phyloP scores from a whole-genome alignment of 805 yeast species.

The Kodamaea neixiangensis region DNA sequence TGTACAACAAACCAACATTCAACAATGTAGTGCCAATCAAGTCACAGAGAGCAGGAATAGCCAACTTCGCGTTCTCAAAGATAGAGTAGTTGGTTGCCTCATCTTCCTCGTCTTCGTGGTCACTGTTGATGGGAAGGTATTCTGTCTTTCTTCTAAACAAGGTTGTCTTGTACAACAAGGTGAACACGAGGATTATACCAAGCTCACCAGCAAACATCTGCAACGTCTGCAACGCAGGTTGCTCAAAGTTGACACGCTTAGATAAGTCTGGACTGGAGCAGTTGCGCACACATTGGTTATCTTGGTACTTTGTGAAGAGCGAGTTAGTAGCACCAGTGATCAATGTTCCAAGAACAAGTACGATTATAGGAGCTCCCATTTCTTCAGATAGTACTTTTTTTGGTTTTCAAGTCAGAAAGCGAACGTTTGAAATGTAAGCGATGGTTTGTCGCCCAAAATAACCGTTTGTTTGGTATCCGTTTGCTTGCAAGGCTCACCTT shows the following conservation, averaged over 20 bases:
- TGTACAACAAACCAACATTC: conserved; percentile 72
- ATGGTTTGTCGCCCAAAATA: conserved; percentile 1
- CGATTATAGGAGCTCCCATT: neutral
- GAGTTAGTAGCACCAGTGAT: conserved; percentile 74
- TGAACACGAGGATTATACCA: conserved; percentile 46
- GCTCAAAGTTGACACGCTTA: conserved; percentile 58
- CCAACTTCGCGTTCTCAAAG: conserved; percentile 25
- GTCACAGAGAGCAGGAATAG: conserved; percentile 73
- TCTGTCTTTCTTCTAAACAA: conserved; percentile 13
- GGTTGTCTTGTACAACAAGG: conserved; percentile 24
- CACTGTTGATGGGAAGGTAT: conserved; percentile 17
- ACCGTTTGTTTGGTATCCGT: conserved; percentile 1
- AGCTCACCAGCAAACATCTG: conserved; percentile 83
- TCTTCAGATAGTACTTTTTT: neutral
- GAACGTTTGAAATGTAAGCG: neutral
- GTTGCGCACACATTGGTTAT: conserved; percentile 65
- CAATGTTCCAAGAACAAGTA: conserved; percentile 51
- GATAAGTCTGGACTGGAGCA: conserved; percentile 49
- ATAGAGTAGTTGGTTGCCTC: conserved; percentile 13
- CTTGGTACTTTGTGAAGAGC: conserved; percentile 72
- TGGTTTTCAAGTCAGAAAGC: neutral
- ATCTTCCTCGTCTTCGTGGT: conserved; percentile 10
- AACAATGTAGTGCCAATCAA: conserved; percentile 71
- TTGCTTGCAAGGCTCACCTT: conserved; percentile 6
- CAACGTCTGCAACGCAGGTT: conserved; percentile 75